Evolutionary conservation across 768 basidiomycete species (phyloP), one percentile per base, ranked within the genome.

Genomic region (Phanerodontia chrysosporium): DNA sequence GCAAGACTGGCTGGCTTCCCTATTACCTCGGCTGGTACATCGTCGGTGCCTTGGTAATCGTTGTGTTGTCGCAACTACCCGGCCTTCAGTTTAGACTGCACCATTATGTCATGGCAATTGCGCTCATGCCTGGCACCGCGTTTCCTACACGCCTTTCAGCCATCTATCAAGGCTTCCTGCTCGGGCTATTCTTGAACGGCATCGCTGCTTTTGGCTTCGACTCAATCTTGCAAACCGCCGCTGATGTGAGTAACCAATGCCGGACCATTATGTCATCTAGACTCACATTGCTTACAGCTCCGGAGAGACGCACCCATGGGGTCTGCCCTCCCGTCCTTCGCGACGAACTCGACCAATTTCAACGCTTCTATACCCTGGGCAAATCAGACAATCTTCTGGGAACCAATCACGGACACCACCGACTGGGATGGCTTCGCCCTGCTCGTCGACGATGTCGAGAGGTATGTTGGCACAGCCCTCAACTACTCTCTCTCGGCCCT

Each of bases 361-460:
- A 82, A 86, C 58, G 55, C 79, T 0, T 78, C 80, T 5, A 76
- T 86, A 29, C 75, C 84, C 10, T 69, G 88, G 32, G 49, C 45
- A 2, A 67, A 70, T 48, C 73, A 72, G 39, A 66, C 65, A 21
- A 64, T 81, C 16, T 61, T 61, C 27, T 80, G 78, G 77, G 58
- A 64, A n/a, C 49, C 70, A 0, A 63, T 76, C 9, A 70, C 75
- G 3, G 57, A 61, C 3, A 48, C 58, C 8, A 67, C 72, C 30
- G 78, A 75, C 2, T 93, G 89, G 89, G 84, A 87, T 65, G 90
- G 90, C 5, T 92, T 91, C 66, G 75, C 83, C 0, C 78, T 95
- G 25, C 76, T 95, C 14, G 81, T 92, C n/a, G 90, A 95, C 67
- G 93, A 95, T 64, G 92, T 95, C 0, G 84, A 92, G 69, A 78